phyloP scores from a whole-genome alignment of 495 filamentous ascomycete species.

The Aspergillus egyptiacus region DNA sequence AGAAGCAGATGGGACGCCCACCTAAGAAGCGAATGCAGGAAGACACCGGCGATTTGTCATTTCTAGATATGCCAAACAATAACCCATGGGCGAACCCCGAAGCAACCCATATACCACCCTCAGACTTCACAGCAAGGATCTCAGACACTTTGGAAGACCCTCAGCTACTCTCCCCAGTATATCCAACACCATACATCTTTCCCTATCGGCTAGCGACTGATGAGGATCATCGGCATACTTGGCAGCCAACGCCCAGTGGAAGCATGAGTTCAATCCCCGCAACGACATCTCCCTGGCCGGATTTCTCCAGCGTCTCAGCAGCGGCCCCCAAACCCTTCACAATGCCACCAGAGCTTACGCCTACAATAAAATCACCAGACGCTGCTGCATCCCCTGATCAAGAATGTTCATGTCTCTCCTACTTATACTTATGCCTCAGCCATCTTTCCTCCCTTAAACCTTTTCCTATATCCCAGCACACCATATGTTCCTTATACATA shows the following conservation, averaged over 20 bases:
- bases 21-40: constrained; percentile 38
- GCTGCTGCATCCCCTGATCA: constrained; percentile 21
- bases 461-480: constrained; percentile 39
- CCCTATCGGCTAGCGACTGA: constrained; percentile 21
- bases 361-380: constrained; percentile 26
- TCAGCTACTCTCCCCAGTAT: constrained; percentile 26
- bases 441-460: constrained; percentile 39
- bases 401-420: constrained; percentile 41
- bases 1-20: constrained; percentile 45
- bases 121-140: constrained; percentile 6
- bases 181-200: constrained; percentile 19
- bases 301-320: constrained; percentile 38
- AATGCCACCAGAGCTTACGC: constrained; percentile 21
- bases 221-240: constrained; percentile 26
- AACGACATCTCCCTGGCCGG: constrained; percentile 39
- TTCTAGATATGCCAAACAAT: constrained; percentile 13
- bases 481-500: constrained; percentile 52
- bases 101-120: constrained; percentile 15
- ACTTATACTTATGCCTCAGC: constrained; percentile 42
- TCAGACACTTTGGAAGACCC: constrained; percentile 14
- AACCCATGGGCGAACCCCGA: constrained; percentile 25
- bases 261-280: constrained; percentile 23
- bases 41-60: constrained; percentile 24
- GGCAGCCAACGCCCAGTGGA: constrained; percentile 25
- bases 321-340: constrained; percentile 31